These are phyloP conservation scores for Candida sp. DNA, from an alignment of 1,139 yeast genomes.

Conservation along the genomic window DNA sequence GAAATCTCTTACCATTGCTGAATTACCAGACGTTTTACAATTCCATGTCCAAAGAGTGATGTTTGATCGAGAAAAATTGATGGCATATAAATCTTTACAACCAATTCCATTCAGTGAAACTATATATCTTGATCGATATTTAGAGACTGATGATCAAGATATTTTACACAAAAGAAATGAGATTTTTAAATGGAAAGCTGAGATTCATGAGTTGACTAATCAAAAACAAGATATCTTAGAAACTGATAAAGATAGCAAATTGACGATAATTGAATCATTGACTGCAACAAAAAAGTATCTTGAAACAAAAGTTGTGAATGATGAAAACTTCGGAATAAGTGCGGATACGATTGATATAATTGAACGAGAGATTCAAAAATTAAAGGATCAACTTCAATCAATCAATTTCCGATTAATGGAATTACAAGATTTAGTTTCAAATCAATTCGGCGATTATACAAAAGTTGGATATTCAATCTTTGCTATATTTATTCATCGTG, in stretches of 20 bases:
- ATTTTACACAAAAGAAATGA: conserved; percentile 54
- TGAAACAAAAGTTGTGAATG: conserved; percentile 21
- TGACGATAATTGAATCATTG: conserved; percentile 47
- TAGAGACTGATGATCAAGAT: conserved; percentile 65
- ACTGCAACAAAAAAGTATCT: conserved; percentile 56
- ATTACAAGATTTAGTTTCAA: conserved; percentile 46
- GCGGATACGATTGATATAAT: conserved; percentile 36
- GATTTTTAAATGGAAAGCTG: conserved; percentile 61
- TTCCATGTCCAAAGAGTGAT: conserved; percentile 93
- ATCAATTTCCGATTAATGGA: conserved; percentile 21
- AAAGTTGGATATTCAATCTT: conserved; percentile 76
- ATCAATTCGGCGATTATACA: conserved; percentile 59
- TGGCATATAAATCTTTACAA: conserved; percentile 79
- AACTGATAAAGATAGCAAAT: conserved; percentile 46
- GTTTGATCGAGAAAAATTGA: conserved; percentile 69
- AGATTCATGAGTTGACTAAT: conserved; percentile 42
- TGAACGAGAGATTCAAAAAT: conserved; percentile 22
- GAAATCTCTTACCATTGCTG: conserved; percentile 66
- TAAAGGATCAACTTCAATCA: conserved; percentile 16
- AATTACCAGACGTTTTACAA: conserved; percentile 80
- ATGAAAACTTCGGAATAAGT: conserved; percentile 22
- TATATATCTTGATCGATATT: conserved; percentile 82
- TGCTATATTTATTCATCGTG: conserved; percentile 92
- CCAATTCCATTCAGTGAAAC: conserved; percentile 78
- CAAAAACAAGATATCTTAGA: conserved; percentile 39